Evolutionary conservation across 2,329 filamentous ascomycete genomes (phyloP).

Genomic region (Cercospora sp.): DNA sequence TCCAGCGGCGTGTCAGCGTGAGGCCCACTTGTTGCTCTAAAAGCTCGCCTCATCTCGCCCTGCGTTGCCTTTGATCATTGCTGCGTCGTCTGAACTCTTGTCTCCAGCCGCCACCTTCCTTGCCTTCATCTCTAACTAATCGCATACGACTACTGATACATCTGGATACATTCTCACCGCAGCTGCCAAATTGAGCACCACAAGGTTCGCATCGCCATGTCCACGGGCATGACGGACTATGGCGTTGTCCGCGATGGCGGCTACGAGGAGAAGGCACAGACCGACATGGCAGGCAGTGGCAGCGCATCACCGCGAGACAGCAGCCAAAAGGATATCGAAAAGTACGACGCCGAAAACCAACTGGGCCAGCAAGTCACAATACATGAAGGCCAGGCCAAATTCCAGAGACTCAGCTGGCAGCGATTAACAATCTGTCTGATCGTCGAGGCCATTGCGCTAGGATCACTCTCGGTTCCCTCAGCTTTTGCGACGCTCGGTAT

Average conservation of each 20-base stretch:
- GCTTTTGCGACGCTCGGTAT: slow-evolving; percentile 57
- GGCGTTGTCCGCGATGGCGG: slow-evolving; percentile 20
- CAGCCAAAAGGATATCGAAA: slow-evolving; percentile 18
- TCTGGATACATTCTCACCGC: not conserved
- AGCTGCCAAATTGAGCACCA: not conserved
- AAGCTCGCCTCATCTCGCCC: slow-evolving; percentile 17
- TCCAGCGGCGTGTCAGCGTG: slow-evolving; percentile 4
- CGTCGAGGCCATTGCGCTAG: slow-evolving; percentile 60
- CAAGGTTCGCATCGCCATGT: slow-evolving; percentile 12
- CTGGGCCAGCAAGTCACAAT: slow-evolving; percentile 31
- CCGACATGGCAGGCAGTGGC: slow-evolving; percentile 17
- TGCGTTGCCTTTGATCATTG: slow-evolving; percentile 6
- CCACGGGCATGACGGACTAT: slow-evolving; percentile 20
- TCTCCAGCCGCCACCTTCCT: slow-evolving; percentile 6
- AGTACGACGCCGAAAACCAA: slow-evolving; percentile 21
- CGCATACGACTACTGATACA: not conserved
- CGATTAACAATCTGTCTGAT: slow-evolving; percentile 50
- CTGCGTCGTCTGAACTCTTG: slow-evolving; percentile 15
- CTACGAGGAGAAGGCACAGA: slow-evolving; percentile 14
- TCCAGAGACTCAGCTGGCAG: slow-evolving; percentile 52
- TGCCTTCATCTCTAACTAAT: not conserved
- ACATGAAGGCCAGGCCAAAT: slow-evolving; percentile 38
- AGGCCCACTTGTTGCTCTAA: slow-evolving; percentile 9
- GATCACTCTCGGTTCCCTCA: slow-evolving; percentile 58
- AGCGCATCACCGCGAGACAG: slow-evolving; percentile 9